Evolutionary conservation across 2,329 filamentous ascomycete genomes (phyloP), one percentile per base, ranked within the genome.

Genomic region (Fusarium bulbicola): DNA sequence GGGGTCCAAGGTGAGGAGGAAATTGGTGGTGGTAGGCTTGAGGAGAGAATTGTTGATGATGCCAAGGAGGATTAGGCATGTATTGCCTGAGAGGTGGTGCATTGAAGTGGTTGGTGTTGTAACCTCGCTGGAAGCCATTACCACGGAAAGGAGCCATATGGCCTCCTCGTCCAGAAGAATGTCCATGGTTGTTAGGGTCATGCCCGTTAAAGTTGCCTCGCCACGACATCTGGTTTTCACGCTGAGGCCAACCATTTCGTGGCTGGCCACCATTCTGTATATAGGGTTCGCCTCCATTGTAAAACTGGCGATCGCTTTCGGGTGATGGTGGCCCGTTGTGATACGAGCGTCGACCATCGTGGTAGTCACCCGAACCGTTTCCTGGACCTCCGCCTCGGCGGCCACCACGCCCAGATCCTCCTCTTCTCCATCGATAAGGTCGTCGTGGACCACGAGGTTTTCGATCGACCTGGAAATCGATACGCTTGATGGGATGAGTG

Each of bases 401-500:
- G 4, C 73, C 74, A 6, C 78, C 77, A 9, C 78, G 69, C 18
- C 72, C 72, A 16, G 52, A 18, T 24, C 76, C 77, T 39, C 77
- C 78, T 26, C 79, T 70, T 52, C 73, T 74, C 69, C 76, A 76
- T 36, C 73, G 61, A n/a, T 76, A 76, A 5, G 75, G 59, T 24
- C 78, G 59, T 2, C 79, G 72, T n/a, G 67, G 43, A 3, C 59
- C 60, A 20, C 77, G 75, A 6, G 85, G 86, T 71, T 86, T 87
- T 9, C 83, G 82, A 15, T 87, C 90, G 28, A 92, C 84, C 0
- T 84, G 84, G 66, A 92, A 94, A 6, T 92, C 85, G 45, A 93
- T 93, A 69, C 82, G 86, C 75, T 90, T 88, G 50, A 93, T 78
- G 0, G 93, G 92, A 28, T 90, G 82, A 56, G 92, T 91, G 0